Evolutionary conservation across 2,329 filamentous ascomycete genomes (phyloP).

Genomic region (Pseudogymnoascus sp.): DNA sequence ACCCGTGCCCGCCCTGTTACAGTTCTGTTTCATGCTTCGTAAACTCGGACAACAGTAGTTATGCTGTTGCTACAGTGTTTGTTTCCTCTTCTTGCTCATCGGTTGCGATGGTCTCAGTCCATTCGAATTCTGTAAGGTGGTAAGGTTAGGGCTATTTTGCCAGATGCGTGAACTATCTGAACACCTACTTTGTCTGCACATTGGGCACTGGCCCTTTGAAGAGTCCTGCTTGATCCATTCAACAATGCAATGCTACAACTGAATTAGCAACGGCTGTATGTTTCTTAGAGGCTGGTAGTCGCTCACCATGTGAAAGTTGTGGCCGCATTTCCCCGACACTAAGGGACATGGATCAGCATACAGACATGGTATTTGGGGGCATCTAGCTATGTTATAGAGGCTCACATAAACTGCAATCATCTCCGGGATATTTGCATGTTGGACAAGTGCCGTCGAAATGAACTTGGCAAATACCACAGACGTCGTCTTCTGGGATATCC

Average conservation of each 20-base stretch:
- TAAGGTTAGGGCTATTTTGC: slow-evolving; percentile 17
- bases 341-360: slow-evolving; percentile 12
- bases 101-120: slow-evolving; percentile 28
- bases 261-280: background rate
- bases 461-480: slow-evolving; percentile 96
- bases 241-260: slow-evolving; percentile 75
- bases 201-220: slow-evolving; percentile 88
- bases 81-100: background rate
- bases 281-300: slow-evolving; percentile 8
- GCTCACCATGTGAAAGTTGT: slow-evolving; percentile 92
- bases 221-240: slow-evolving; percentile 96
- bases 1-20: background rate
- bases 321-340: slow-evolving; percentile 95
- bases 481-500: slow-evolving; percentile 95
- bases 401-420: slow-evolving; percentile 86
- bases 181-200: slow-evolving; percentile 83
- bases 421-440: slow-evolving; percentile 94
- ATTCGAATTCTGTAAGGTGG: slow-evolving; percentile 41
- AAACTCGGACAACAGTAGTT: background rate
- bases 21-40: background rate
- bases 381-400: slow-evolving; percentile 17
- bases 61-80: background rate
- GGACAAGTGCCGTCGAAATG: slow-evolving; percentile 97
- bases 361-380: background rate
- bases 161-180: background rate